Evolutionary conservation across 306 rosid genomes (phyloP).

Genomic region (Vachellia pachyceras): DNA sequence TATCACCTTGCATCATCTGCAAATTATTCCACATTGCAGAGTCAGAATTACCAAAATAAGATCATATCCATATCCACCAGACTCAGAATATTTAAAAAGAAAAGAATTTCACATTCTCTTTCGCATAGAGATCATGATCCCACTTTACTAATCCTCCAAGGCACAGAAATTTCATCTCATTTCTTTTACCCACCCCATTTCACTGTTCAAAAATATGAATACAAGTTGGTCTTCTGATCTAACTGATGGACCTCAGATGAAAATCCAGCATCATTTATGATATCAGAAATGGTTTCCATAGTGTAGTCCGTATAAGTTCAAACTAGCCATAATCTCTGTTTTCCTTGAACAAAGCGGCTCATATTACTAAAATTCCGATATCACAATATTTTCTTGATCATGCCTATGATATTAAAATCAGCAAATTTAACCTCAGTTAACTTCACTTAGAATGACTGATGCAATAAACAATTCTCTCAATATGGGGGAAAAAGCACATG

Average conservation of each 20-base stretch:
- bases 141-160: conserved; percentile 6
- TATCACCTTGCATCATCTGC: conserved; percentile 92
- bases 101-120: neutral
- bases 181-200: neutral
- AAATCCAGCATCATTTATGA: neutral
- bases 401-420: conserved; percentile 12
- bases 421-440: neutral
- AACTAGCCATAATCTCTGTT: neutral
- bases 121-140: conserved; percentile 15
- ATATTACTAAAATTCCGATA: conserved; percentile 10
- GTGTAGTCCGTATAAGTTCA: neutral
- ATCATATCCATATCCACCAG: conserved; percentile 8
- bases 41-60: conserved; percentile 32
- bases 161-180: neutral
- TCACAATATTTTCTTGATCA: neutral
- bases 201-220: neutral
- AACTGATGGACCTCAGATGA: conserved; percentile 5
- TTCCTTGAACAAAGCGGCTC: conserved; percentile 1
- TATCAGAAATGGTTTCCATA: neutral
- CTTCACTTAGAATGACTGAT: neutral
- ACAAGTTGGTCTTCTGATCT: conserved; percentile 15
- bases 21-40: conserved; percentile 32
- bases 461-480: neutral
- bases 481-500: conserved; percentile 2
- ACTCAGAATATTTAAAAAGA: neutral